Percentiles rank a stretch among this genome's conserved stretches.
Conservation (phyloP, 805 yeast genomes). For the Wickerhamomyces xylosicus region DNA sequence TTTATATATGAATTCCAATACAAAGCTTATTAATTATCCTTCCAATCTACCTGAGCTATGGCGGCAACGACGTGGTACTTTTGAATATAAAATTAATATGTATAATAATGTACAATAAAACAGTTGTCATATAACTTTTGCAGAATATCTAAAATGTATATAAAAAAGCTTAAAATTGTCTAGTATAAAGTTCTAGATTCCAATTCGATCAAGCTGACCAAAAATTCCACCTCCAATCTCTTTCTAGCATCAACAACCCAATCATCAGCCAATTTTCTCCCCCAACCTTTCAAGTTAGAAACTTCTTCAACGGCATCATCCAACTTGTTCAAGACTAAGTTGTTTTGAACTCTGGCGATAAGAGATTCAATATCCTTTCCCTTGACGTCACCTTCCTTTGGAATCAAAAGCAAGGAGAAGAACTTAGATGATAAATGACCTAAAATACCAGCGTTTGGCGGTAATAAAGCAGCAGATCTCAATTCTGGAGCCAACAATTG, state of each 20-base stretch:
- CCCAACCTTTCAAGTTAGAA: constrained; percentile 85
- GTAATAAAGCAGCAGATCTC: constrained; percentile 79
- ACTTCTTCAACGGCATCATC: constrained; percentile 90
- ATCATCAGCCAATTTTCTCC: constrained; percentile 79
- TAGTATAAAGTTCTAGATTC: constrained; percentile 43
- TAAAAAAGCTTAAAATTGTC: constrained; percentile 1
- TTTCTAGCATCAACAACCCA: constrained; percentile 88
- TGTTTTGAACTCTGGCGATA: constrained; percentile 73
- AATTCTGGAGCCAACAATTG: constrained; percentile 73
- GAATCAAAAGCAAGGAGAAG: constrained; percentile 65
- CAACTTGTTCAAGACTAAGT: constrained; percentile 65
- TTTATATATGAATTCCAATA: too few species aligned
- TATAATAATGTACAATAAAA: not conserved
- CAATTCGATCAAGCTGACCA: constrained; percentile 57
- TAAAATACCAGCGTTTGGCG: constrained; percentile 91
- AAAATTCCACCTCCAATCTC: constrained; percentile 79
- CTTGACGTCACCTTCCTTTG: constrained; percentile 68
- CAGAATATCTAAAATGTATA: not conserved
- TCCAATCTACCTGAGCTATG: too few species aligned
- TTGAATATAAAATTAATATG: not conserved
- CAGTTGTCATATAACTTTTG: too few species aligned
- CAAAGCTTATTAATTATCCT: too few species aligned
- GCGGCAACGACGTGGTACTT: too few species aligned
- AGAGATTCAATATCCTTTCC: constrained; percentile 86
- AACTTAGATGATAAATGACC: constrained; percentile 80